phyloP scores from a whole-genome alignment of 148 eudicot species.

The Silene uniflora region DNA sequence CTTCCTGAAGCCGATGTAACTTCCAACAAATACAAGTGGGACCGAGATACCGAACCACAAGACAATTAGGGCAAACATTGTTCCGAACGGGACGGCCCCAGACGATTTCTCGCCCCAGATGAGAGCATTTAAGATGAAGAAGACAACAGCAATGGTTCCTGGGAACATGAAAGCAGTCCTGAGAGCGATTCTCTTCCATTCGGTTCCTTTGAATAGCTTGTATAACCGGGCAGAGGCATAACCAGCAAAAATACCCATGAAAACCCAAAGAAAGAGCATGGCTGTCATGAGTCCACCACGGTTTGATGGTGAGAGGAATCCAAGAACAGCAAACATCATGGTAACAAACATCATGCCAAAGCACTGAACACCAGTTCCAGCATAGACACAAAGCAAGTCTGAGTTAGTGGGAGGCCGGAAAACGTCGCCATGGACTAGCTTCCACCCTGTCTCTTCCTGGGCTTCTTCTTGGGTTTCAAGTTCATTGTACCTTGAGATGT shows the following conservation, averaged over 20 bases:
- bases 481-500: slow-evolving; percentile 47
- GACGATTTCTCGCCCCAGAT: slow-evolving; percentile 52
- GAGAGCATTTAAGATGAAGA: slow-evolving; percentile 43
- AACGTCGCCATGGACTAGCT: slow-evolving; percentile 45
- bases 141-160: slow-evolving; percentile 35
- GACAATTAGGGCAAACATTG: slow-evolving; percentile 42
- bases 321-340: slow-evolving; percentile 47
- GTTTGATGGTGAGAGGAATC: slow-evolving; percentile 51
- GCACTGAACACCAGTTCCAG: slow-evolving; percentile 52
- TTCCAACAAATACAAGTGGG: slow-evolving; percentile 42
- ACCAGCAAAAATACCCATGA: slow-evolving; percentile 51
- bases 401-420: slow-evolving; percentile 43
- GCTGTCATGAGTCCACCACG: slow-evolving; percentile 55
- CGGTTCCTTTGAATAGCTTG: slow-evolving; percentile 49
- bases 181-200: slow-evolving; percentile 42
- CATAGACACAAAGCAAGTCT: slow-evolving; percentile 44
- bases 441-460: slow-evolving; percentile 52
- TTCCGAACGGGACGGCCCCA: slow-evolving; percentile 49
- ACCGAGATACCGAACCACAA: slow-evolving; percentile 52
- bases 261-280: slow-evolving; percentile 49
- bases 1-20: slow-evolving; percentile 40
- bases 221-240: slow-evolving; percentile 43
- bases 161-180: slow-evolving; percentile 48
- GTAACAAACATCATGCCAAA: slow-evolving; percentile 48
- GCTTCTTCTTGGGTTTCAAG: slow-evolving; percentile 51